A percentile compares a stretch with the other conserved stretches of the same genome.
phyloP scores from a whole-genome alignment of 2,329 filamentous ascomycete genomes.

The Trichoderma polysporum region DNA sequence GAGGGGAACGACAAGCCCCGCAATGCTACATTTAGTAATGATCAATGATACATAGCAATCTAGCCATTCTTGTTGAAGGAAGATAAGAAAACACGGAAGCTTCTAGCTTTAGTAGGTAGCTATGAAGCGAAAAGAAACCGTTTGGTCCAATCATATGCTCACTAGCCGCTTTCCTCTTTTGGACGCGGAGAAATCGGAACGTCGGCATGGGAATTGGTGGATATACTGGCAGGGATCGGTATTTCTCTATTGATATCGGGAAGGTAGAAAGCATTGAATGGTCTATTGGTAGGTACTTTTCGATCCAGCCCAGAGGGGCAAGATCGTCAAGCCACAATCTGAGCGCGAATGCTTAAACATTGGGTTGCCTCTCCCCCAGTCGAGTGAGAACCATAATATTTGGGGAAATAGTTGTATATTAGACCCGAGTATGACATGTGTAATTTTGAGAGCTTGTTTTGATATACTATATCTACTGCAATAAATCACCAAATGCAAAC shows the following conservation, averaged over 20 bases:
- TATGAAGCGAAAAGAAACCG: background rate
- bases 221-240: background rate
- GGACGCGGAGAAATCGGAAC: conserved; percentile 2
- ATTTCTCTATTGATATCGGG: background rate
- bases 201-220: background rate
- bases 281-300: background rate
- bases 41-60: background rate
- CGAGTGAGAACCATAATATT: background rate
- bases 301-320: background rate
- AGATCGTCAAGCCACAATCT: background rate
- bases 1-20: background rate
- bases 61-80: background rate
- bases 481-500: background rate
- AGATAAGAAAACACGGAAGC: background rate
- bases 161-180: background rate
- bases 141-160: background rate
- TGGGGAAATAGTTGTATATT: background rate
- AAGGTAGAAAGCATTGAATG: background rate
- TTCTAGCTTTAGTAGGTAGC: background rate
- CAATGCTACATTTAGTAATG: background rate
- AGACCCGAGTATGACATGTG: too few species aligned
- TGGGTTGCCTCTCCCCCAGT: background rate
- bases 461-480: background rate
- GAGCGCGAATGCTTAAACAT: conserved; percentile 1
- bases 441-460: too few species aligned